Evolutionary conservation across 345 rosid genomes (phyloP).

Genomic region (Dimocarpus longan): DNA sequence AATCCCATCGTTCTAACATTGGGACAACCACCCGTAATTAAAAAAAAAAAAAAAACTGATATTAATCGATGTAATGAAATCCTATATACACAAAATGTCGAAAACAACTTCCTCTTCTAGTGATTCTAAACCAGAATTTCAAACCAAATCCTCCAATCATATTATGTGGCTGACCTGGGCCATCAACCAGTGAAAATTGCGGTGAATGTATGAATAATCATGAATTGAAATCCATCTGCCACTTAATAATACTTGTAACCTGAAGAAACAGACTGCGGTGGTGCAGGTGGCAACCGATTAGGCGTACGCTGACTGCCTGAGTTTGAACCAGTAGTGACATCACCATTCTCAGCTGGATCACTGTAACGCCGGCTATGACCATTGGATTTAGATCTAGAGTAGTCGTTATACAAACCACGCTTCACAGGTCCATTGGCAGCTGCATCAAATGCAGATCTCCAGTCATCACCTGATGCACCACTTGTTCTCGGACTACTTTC

Average conservation of each 20-base stretch:
- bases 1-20: constrained; percentile 18
- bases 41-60: constrained; percentile 15
- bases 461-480: constrained; percentile 71
- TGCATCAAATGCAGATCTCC: constrained; percentile 87
- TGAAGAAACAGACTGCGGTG: constrained; percentile 47
- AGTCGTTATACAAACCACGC: constrained; percentile 14
- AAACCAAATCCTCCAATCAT: constrained; percentile 12
- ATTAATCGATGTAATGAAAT: constrained; percentile 17
- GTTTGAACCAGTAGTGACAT: too few relatives aligned
- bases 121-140: constrained; percentile 5
- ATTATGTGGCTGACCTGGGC: constrained; percentile 16
- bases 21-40: background rate
- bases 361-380: constrained; percentile 62
- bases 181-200: constrained; percentile 15
- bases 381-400: constrained; percentile 53
- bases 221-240: constrained; percentile 1
- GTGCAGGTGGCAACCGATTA: constrained; percentile 61
- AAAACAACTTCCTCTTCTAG: constrained; percentile 13
- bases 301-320: constrained; percentile 39
- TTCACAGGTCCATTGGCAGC: constrained; percentile 62
- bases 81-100: constrained; percentile 26
- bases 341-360: constrained; percentile 13
- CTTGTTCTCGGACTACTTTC: constrained; percentile 81
- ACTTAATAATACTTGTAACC: constrained; percentile 27
- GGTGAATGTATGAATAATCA: constrained; percentile 8